Percentiles rank a stretch among this genome's conserved stretches.
Conservation (phyloP, 768 basidiomycete species). For the Erythrobasidium yunnanense region DNA sequence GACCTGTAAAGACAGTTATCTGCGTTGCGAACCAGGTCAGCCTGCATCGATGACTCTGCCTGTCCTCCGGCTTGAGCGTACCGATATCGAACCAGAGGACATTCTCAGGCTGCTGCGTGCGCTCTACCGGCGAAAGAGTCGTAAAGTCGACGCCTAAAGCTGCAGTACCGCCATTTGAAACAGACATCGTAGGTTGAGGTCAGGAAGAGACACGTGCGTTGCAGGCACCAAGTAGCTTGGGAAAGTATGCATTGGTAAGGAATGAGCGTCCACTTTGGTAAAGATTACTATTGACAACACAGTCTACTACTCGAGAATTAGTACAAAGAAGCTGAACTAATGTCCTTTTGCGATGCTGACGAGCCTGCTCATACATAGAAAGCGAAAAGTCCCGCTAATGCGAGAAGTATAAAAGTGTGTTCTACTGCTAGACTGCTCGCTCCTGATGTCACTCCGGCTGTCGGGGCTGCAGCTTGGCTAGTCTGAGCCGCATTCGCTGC, state of each 20-base stretch:
- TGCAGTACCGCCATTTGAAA: no score
- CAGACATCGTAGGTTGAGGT: no score
- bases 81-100: constrained; percentile 25
- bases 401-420: no score
- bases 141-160: constrained; percentile 12
- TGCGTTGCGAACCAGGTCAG: not conserved
- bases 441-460: not conserved
- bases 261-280: no score
- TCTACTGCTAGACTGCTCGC: not conserved
- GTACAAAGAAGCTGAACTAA: no score
- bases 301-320: no score
- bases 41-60: not conserved
- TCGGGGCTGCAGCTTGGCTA: not conserved
- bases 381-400: no score
- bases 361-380: no score
- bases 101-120: not conserved
- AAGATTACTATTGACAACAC: no score
- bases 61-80: not conserved
- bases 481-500: not conserved
- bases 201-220: not conserved
- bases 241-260: no score
- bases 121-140: not conserved
- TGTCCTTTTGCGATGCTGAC: no score
- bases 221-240: no score
- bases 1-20: constrained; percentile 27